Conservation (phyloP, 768 basidiomycete species). For the Termitomyces sp. region DNA sequence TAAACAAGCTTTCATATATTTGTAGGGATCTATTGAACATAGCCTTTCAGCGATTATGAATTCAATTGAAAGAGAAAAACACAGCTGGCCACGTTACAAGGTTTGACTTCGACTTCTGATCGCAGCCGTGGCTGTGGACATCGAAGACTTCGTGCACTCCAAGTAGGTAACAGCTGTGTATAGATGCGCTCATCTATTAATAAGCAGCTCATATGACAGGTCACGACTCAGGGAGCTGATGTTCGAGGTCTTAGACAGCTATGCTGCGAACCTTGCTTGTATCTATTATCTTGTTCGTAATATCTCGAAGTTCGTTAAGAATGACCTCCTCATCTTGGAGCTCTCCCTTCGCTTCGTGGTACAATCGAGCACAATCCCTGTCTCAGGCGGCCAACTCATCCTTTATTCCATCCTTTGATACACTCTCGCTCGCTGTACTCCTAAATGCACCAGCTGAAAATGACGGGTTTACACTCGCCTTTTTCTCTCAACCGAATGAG, state of each 20-base stretch:
- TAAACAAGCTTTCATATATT: background rate
- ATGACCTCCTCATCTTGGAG: conserved; percentile 11
- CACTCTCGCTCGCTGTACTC: conserved; percentile 24
- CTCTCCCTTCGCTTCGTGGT: conserved; percentile 23
- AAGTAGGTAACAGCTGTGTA: background rate
- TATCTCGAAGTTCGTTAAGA: background rate
- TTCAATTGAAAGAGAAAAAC: background rate
- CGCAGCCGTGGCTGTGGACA: background rate
- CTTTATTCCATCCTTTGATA: conserved; percentile 17
- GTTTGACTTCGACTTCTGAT: background rate
- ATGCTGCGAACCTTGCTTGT: background rate
- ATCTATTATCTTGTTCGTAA: background rate
- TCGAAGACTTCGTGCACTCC: background rate
- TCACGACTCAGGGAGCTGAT: background rate
- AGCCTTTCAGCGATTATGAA: background rate
- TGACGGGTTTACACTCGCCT: conserved; percentile 29
- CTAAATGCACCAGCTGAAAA: conserved; percentile 26
- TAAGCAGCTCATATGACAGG: background rate
- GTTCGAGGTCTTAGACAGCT: background rate
- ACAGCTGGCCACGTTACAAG: background rate
- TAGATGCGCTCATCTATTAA: background rate
- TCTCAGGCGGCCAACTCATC: conserved; percentile 11
- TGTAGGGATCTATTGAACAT: background rate
- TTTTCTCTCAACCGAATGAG: conserved; percentile 19
- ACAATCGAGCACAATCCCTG: conserved; percentile 19